Conservation (phyloP, 176 grass and related monocot species). For the Bothriochloa decipiens region DNA sequence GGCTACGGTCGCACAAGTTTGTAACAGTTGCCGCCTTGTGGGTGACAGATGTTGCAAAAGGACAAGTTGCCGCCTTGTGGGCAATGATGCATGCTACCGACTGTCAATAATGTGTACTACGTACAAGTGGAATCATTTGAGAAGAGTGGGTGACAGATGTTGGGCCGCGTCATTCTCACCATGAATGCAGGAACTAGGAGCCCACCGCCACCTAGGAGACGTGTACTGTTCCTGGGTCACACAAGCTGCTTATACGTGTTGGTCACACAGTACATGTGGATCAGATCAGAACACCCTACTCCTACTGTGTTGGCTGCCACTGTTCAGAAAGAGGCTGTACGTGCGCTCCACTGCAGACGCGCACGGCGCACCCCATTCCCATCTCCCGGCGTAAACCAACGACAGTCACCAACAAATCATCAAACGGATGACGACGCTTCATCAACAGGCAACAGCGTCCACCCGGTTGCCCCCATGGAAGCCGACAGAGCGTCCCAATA, state of each 20-base stretch:
- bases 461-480: neutral
- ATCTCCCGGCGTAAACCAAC: too few species aligned
- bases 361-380: neutral
- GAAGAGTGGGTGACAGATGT: neutral
- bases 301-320: neutral
- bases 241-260: neutral
- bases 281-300: neutral
- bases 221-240: neutral
- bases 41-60: too few species aligned
- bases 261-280: neutral
- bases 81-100: too few species aligned
- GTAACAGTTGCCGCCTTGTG: too few species aligned
- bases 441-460: neutral
- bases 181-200: too few species aligned
- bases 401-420: neutral
- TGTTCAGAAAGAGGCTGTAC: neutral
- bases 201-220: neutral
- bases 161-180: too few species aligned
- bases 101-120: neutral
- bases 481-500: conserved; percentile 17
- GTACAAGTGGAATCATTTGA: neutral
- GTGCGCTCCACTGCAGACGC: neutral
- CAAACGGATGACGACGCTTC: neutral
- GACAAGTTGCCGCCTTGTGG: too few species aligned
- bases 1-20: too few species aligned